Evolutionary conservation across 148 eudicot genomes (phyloP).

Genomic region (Heliosperma pusillum): DNA sequence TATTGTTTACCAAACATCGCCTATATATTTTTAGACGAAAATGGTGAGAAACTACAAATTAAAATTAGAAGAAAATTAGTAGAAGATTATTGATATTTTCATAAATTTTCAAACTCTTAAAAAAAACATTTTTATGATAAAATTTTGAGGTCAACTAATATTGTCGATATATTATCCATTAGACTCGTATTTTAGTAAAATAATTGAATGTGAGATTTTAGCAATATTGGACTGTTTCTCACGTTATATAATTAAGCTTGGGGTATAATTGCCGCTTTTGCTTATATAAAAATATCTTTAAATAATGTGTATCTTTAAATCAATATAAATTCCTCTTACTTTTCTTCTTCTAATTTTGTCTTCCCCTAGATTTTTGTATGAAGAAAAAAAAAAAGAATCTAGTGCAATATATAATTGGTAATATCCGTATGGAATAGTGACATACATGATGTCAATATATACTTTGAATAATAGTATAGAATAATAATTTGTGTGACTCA

Average conservation of each 20-base stretch:
- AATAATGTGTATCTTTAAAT: neutral
- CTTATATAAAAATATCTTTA: neutral
- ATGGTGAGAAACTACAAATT: too few relatives aligned
- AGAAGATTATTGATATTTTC: too few relatives aligned
- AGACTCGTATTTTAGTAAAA: neutral
- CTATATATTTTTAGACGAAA: too few relatives aligned
- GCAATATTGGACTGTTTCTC: too few relatives aligned
- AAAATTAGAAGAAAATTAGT: too few relatives aligned
- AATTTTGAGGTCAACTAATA: neutral
- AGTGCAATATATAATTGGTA: neutral
- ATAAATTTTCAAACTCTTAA: too few relatives aligned
- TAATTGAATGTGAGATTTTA: neutral
- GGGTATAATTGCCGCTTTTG: neutral
- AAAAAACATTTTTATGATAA: too few relatives aligned
- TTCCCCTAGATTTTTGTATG: neutral
- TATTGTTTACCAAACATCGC: too few relatives aligned
- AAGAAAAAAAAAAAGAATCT: neutral
- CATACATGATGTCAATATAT: conserved; percentile 10
- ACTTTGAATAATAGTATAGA: conserved; percentile 16
- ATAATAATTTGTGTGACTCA: conserved; percentile 13
- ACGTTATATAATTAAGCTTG: too few relatives aligned
- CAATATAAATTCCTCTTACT: too few relatives aligned
- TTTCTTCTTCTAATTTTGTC: too few relatives aligned
- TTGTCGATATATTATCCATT: too few relatives aligned
- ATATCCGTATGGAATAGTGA: conserved; percentile 19